Evolutionary conservation across 495 filamentous ascomycete species (phyloP).

Genomic region (Hypoxylon crocopeplum): DNA sequence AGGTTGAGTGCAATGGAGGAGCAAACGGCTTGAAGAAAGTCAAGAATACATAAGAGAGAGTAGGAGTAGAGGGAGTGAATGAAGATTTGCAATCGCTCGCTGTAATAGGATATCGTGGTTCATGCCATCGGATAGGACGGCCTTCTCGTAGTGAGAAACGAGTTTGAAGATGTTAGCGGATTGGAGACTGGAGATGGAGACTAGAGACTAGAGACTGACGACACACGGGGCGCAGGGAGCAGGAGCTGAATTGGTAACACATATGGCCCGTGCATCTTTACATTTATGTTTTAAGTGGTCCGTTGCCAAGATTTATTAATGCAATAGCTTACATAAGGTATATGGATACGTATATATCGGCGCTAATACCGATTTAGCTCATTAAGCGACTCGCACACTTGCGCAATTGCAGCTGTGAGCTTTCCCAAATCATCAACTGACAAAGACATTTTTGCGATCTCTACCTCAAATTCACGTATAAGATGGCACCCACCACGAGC

Average conservation of each 20-base stretch:
- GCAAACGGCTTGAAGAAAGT: background rate
- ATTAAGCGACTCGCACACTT: constrained; percentile 56
- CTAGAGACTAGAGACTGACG: constrained; percentile 21
- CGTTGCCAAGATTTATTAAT: background rate
- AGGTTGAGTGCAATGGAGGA: background rate
- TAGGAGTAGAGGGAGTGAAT: constrained; percentile 7
- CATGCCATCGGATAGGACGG: constrained; percentile 33
- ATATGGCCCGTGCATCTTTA: background rate
- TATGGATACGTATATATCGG: background rate
- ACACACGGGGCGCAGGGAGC: too few relatives aligned
- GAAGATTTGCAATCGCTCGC: constrained; percentile 4
- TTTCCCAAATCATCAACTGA: constrained; percentile 46
- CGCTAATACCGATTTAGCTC: constrained; percentile 43
- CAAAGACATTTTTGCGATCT: too few relatives aligned
- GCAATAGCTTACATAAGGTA: too few relatives aligned
- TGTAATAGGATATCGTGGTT: background rate
- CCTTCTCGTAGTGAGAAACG: too few relatives aligned
- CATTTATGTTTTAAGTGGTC: constrained; percentile 9
- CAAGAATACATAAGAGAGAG: constrained; percentile 8
- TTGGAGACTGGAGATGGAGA: constrained; percentile 1
- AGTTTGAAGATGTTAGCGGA: constrained; percentile 8
- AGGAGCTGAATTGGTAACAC: too few relatives aligned
- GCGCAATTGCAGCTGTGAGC: constrained; percentile 26
- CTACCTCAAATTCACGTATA: constrained; percentile 32
- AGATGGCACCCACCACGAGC: constrained; percentile 54